Evolutionary conservation across 768 basidiomycete species (phyloP).

Genomic region (Ephemerocybe angulata): DNA sequence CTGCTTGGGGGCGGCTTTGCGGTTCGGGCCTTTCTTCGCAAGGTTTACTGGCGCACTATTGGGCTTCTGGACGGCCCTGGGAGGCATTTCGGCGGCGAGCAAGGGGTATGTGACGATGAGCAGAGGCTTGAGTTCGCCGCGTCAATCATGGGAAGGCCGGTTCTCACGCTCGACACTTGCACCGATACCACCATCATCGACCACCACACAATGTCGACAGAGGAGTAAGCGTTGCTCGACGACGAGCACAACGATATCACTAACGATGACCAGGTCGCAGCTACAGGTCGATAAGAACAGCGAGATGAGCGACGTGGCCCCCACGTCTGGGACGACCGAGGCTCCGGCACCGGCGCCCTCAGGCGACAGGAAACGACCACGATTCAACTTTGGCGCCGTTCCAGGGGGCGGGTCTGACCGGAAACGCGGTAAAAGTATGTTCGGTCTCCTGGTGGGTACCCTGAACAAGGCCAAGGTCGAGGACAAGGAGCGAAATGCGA

Average conservation of each 20-base stretch:
- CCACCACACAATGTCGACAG: slow-evolving; percentile 38
- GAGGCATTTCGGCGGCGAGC: slow-evolving; percentile 4
- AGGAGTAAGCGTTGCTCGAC: slow-evolving; percentile 41
- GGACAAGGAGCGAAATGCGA: slow-evolving; percentile 80
- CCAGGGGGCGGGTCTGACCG: slow-evolving; percentile 51
- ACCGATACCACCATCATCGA: slow-evolving; percentile 21
- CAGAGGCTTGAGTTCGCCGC: background rate
- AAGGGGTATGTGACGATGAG: background rate
- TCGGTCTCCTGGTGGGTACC: slow-evolving; percentile 78
- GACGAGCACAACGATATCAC: background rate
- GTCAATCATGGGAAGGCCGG: background rate
- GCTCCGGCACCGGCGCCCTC: slow-evolving; percentile 45
- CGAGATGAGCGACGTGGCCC: slow-evolving; percentile 25
- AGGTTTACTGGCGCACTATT: slow-evolving; percentile 8
- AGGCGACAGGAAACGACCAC: slow-evolving; percentile 65
- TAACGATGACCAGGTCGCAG: background rate
- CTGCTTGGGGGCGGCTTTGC: slow-evolving; percentile 28
- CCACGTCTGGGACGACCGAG: slow-evolving; percentile 17
- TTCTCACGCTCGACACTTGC: slow-evolving; percentile 32
- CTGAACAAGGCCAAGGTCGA: slow-evolving; percentile 86
- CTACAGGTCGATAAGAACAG: slow-evolving; percentile 27
- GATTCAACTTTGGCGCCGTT: slow-evolving; percentile 57
- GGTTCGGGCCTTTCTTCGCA: slow-evolving; percentile 14
- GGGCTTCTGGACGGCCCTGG: slow-evolving; percentile 11
- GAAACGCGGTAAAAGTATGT: slow-evolving; percentile 86